phyloP scores from a whole-genome alignment of 805 yeast genomes.

The Kuraishia borneana region DNA sequence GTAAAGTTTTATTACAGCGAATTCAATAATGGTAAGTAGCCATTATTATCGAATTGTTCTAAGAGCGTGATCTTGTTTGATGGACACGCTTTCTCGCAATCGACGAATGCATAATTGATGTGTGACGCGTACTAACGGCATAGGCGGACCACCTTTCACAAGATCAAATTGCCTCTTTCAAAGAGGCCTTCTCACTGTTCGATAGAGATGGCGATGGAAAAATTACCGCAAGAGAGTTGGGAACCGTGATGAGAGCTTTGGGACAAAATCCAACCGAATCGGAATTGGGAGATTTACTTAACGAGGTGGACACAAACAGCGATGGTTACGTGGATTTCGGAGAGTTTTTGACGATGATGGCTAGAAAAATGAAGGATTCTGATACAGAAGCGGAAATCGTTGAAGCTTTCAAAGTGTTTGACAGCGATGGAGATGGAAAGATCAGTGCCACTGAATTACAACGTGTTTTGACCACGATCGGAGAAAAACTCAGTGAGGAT shows the following conservation, averaged over 20 bases:
- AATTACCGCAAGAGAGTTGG: constrained; percentile 90
- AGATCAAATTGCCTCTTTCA: constrained; percentile 93
- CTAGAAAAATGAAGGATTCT: constrained; percentile 89
- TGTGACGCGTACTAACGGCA: constrained; percentile 1
- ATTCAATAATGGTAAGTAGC: too few relatives aligned
- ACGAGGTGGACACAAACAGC: constrained; percentile 92
- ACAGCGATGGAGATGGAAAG: constrained; percentile 92
- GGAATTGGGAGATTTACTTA: constrained; percentile 93
- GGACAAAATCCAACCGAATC: constrained; percentile 96
- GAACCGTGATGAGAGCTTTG: constrained; percentile 97
- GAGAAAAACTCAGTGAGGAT: constrained; percentile 91
- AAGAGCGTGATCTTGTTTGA: too few relatives aligned
- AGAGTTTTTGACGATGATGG: constrained; percentile 79
- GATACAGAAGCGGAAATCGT: constrained; percentile 95
- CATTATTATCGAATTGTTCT: too few relatives aligned
- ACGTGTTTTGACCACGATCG: constrained; percentile 94
- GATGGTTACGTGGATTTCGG: constrained; percentile 83
- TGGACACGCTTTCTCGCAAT: too few relatives aligned
- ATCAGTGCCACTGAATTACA: constrained; percentile 94
- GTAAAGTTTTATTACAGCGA: too few relatives aligned
- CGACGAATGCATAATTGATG: too few relatives aligned
- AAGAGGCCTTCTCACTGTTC: constrained; percentile 94
- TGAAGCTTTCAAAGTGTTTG: constrained; percentile 97
- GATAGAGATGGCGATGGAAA: constrained; percentile 97
- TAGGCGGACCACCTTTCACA: constrained; percentile 53